These are phyloP conservation scores for Botryotinia calthae DNA, from an alignment of 2,329 filamentous ascomycete species.

Conservation along the genomic window DNA sequence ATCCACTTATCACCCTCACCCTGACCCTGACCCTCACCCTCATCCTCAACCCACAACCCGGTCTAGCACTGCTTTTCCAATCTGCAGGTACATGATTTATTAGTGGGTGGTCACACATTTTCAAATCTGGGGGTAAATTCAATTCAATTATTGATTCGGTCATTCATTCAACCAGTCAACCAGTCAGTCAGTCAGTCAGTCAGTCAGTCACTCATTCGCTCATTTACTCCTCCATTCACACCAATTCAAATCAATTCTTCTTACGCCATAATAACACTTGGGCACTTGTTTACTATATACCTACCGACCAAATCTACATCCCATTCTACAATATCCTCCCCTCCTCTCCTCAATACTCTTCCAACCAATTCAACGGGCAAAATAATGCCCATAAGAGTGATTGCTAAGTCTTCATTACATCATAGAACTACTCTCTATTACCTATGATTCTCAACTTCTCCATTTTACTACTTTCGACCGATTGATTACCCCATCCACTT, in stretches of 20 bases:
- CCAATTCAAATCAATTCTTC: neutral
- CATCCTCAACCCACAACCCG: neutral
- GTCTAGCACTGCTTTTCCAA: neutral
- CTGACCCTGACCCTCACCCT: no score
- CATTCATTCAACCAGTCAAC: neutral
- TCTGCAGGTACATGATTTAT: slow-evolving; percentile 12
- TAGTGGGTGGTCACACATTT: neutral
- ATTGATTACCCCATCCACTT: neutral
- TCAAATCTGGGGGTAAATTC: slow-evolving; percentile 1
- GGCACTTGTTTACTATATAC: neutral
- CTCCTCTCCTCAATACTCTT: neutral
- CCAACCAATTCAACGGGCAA: neutral
- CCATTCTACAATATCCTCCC: no score
- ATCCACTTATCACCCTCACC: neutral
- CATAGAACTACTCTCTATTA: slow-evolving; percentile 15
- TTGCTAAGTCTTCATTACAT: slow-evolving; percentile 1
- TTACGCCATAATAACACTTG: neutral
- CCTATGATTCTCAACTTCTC: slow-evolving; percentile 6
- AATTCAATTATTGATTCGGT: neutral
- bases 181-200: neutral
- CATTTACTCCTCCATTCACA: no score
- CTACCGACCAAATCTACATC: no score
- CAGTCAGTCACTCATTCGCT: neutral
- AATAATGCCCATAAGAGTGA: slow-evolving; percentile 15
- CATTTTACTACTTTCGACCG: neutral